phyloP scores from a whole-genome alignment of 116 monocot species.

The Dioscorea cayenensis region DNA sequence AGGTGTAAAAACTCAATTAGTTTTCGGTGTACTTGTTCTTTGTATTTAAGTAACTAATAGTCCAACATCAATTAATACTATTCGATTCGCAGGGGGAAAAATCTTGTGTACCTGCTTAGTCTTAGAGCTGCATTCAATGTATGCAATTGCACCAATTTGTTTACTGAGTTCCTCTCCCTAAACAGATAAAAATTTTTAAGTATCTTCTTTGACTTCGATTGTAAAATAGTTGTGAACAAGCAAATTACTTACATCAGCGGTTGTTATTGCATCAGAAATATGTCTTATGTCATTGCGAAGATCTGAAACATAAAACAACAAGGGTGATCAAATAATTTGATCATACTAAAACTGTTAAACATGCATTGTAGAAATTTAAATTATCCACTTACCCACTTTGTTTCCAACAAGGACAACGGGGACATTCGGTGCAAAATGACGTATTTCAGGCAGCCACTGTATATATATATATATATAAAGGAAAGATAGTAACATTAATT shows the following conservation, averaged over 20 bases:
- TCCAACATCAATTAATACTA: no score
- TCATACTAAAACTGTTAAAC: background rate
- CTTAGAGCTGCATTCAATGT: conserved; percentile 78
- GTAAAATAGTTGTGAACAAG: background rate
- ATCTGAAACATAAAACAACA: conserved; percentile 39
- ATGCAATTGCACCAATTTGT: conserved; percentile 67
- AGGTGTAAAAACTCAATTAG: no score
- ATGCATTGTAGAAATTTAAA: background rate
- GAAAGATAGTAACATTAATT: background rate
- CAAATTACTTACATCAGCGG: conserved; percentile 45
- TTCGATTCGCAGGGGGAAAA: no score
- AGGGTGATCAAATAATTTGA: background rate
- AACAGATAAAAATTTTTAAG: background rate
- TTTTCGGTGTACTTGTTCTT: no score
- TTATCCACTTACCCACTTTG: conserved; percentile 56
- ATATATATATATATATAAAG: background rate
- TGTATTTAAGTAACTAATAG: no score
- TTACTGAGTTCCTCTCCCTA: conserved; percentile 82
- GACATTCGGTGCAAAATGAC: conserved; percentile 83
- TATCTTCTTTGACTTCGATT: background rate
- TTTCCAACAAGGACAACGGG: conserved; percentile 91
- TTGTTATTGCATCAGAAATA: conserved; percentile 63
- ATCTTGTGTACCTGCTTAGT: conserved; percentile 52
- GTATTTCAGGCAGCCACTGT: conserved; percentile 98
- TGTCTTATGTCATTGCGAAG: conserved; percentile 78